Base-by-base conservation (phyloP, 257 asterid species). In the Petunia secreta region DNA sequence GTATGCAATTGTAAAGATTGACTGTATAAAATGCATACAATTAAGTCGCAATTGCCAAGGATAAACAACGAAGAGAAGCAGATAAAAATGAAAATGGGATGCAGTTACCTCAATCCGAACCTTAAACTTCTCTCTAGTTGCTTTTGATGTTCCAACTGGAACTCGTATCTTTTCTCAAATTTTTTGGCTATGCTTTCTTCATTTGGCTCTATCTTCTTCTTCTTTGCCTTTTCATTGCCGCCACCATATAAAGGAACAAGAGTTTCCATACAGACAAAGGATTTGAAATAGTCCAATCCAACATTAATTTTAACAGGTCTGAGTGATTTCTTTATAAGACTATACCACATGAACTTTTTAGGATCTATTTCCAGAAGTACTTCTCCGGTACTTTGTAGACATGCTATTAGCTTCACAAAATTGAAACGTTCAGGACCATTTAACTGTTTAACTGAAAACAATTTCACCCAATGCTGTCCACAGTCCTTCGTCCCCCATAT, bases 381-480 rank as follows among this genome's bases (percentile, higher is more conserved):
- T 25, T 25, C 25, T 25, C 25, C 25, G 25, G 25, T 25, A 25
- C 25, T 25, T 25, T 25, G 25, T 85, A 83, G 34, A 59, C 68
- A 87, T 57, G 82, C 85, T 63, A 89, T 8, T 1, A 90, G 90
- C n/a, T 25, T 25, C 25, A 25, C 25, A 25, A 25, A 25, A 25
- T 25, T 25, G 25, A 25, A 25, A 25, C 25, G 78, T 36, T 81
- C 5, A n/a, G n/a, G 79, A 44, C 58, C 10, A 10, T 46, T 52
- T 0, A 92, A 91, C 0, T 88, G 86, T 39, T 84, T 65, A 81
- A 91, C 80, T 2, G 89, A 75, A 43, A 91, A 63, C 77, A 92
- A 76, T 68, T 81, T 90, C 5, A 78, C 80, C 97, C 97, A 92
- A 7, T 84, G 82, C 79, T 84, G 85, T 1, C 89, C 87, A 57